Conservation (phyloP, 106 monocot genomes). For the Vanilla planifolia region DNA sequence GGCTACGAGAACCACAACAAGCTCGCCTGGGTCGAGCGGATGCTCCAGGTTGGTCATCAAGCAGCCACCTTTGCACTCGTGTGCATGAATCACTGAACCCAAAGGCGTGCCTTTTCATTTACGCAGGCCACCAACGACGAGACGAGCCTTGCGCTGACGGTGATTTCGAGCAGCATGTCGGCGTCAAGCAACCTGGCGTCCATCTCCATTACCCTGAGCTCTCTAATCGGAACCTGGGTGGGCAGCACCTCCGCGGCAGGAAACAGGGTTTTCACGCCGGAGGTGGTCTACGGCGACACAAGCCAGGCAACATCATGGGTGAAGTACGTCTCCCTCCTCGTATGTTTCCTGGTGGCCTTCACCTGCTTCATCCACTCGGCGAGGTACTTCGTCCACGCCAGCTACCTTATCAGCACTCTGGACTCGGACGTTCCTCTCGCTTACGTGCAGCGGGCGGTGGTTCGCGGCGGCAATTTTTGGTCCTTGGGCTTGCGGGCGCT, state of each 20-base stretch:
- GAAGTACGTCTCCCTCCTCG: slow-evolving; percentile 61
- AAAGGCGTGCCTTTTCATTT: too few species aligned
- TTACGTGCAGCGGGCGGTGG: slow-evolving; percentile 50
- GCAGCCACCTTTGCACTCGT: too few species aligned
- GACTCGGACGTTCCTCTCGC: slow-evolving; percentile 56
- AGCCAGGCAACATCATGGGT: slow-evolving; percentile 40
- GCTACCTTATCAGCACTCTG: slow-evolving; percentile 58
- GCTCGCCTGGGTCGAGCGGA: slow-evolving; percentile 66
- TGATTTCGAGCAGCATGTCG: slow-evolving; percentile 47
- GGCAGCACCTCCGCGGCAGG: slow-evolving; percentile 46
- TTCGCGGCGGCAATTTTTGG: slow-evolving; percentile 66
- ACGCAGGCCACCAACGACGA: slow-evolving; percentile 31
- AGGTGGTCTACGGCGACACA: slow-evolving; percentile 53
- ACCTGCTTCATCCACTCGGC: slow-evolving; percentile 72
- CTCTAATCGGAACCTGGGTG: slow-evolving; percentile 65
- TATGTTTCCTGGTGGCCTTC: slow-evolving; percentile 66
- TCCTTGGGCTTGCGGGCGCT: slow-evolving; percentile 48
- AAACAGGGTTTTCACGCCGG: slow-evolving; percentile 37
- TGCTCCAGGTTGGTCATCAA: slow-evolving; percentile 38
- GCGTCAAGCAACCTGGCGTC: slow-evolving; percentile 61
- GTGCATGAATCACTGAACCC: too few species aligned
- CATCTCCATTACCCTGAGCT: slow-evolving; percentile 65
- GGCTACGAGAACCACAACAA: slow-evolving; percentile 93
- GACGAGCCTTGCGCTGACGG: slow-evolving; percentile 28
- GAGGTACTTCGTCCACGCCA: slow-evolving; percentile 65